These are phyloP conservation scores for Pseudogymnoascus sp. DNA, from an alignment of 2,329 filamentous ascomycete genomes.

Conservation along the genomic window DNA sequence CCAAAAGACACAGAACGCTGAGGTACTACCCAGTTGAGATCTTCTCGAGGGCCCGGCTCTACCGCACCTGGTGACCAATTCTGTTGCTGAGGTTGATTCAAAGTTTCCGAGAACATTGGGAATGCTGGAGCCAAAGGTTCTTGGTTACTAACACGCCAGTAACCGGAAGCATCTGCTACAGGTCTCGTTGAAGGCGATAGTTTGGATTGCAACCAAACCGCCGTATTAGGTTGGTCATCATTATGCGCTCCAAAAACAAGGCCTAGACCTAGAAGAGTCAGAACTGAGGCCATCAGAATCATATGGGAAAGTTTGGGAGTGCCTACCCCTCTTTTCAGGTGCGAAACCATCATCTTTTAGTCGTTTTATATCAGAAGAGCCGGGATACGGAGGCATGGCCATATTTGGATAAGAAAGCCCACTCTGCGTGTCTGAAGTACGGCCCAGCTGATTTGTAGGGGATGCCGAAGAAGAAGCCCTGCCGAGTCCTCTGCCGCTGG, in stretches of 20 bases:
- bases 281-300: background rate
- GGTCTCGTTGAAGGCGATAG: conserved; percentile 33
- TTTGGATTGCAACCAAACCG: conserved; percentile 38
- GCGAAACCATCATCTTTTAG: conserved; percentile 28
- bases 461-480: conserved; percentile 33
- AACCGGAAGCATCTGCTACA: conserved; percentile 32
- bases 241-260: background rate
- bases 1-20: conserved; percentile 28
- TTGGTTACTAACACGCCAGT: conserved; percentile 42
- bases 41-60: conserved; percentile 23
- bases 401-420: conserved; percentile 36
- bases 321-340: conserved; percentile 25
- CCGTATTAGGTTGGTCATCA: conserved; percentile 7
- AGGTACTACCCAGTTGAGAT: conserved; percentile 25
- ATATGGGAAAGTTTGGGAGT: background rate
- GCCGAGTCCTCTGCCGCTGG: background rate
- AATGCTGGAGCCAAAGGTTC: conserved; percentile 43
- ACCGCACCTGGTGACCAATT: conserved; percentile 23
- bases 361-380: conserved; percentile 33
- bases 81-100: conserved; percentile 22
- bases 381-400: conserved; percentile 37
- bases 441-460: conserved; percentile 36
- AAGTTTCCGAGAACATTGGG: conserved; percentile 39
- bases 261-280: background rate
- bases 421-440: conserved; percentile 34